Evolutionary conservation across 352 stramenopile genomes (phyloP), one percentile per base, ranked within the genome.

Genomic region (Globisporangium takayamanum): DNA sequence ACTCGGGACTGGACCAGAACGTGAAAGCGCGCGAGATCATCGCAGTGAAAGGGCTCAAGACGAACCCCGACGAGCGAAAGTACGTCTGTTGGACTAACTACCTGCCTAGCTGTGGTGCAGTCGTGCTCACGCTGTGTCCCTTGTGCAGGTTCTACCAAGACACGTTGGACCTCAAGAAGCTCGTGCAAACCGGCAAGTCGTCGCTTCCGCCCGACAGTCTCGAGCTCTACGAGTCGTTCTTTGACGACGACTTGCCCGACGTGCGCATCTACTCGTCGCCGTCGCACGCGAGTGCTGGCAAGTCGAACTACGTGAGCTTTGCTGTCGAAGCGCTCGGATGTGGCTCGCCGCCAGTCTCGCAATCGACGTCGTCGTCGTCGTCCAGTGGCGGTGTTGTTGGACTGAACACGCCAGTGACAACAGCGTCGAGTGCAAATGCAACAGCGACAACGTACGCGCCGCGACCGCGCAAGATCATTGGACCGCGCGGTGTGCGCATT

Each of bases 191-290:
- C 1, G 63, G 67, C 20, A 68, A 83, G 41, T 66, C 66, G 33
- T 83, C 74, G 1, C 78, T 91, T 11, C 72, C 83, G 22, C n/a
- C 62, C 0, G 83, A 93, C 18, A 88, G 75, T 44, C 55, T 93
- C 30, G 77, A 89, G 55, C 56, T 93, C 11, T 93, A 93, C 66
- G 85, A 89, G 59, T 91, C 78, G 1, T 93, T 89, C 52, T 93
- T 91, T 42, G 76, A 87, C 45, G 80, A 89, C 26, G 68, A 85
- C 15, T 50, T 93, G 18, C 80, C 83, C 0, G 69, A 70, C 33
- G 76, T 88, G 30, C 62, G 71, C 25, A 84, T 88, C 16, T 87
- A 84, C 28, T 53, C 56, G 20, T 57, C 68, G 0, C 46, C 63
- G n/a, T 26, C 18, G 11, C 50, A 49, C 20, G 22, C 22, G 63